These are phyloP conservation scores for Trametes sanguinea DNA, from an alignment of 768 basidiomycete genomes.

Conservation along the genomic window DNA sequence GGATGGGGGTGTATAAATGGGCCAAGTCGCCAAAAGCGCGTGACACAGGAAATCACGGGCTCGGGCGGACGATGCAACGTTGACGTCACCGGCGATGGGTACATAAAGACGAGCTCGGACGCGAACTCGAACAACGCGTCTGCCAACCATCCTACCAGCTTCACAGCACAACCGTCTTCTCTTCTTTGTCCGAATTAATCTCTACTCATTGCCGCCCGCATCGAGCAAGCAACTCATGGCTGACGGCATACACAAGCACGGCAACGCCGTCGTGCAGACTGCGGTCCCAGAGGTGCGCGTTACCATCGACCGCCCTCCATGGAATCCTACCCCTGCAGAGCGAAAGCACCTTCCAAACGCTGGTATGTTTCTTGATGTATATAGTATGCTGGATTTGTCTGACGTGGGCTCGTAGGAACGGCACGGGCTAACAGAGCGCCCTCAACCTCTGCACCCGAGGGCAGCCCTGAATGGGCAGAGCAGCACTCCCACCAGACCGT, in stretches of 20 bases:
- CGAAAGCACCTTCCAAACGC: constrained; percentile 19
- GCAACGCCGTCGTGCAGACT: constrained; percentile 15
- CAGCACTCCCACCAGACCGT: constrained; percentile 35
- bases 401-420: constrained; percentile 13
- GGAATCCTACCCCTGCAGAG: constrained; percentile 13
- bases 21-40: no score
- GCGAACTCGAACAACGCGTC: neutral
- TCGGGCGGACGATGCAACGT: neutral
- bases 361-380: neutral
- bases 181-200: neutral
- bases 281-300: constrained; percentile 18
- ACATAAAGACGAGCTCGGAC: neutral
- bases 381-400: neutral
- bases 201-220: neutral
- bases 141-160: neutral
- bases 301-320: constrained; percentile 22
- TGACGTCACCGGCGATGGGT: constrained; percentile 1
- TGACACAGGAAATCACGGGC: neutral
- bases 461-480: constrained; percentile 23
- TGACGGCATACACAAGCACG: constrained; percentile 2
- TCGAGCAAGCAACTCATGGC: neutral
- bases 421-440: constrained; percentile 27
- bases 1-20: no score
- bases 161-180: neutral
- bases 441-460: constrained; percentile 17